These are phyloP conservation scores for Gaeumannomyces tritici DNA, from an alignment of 2,329 filamentous ascomycete genomes.

Conservation along the genomic window DNA sequence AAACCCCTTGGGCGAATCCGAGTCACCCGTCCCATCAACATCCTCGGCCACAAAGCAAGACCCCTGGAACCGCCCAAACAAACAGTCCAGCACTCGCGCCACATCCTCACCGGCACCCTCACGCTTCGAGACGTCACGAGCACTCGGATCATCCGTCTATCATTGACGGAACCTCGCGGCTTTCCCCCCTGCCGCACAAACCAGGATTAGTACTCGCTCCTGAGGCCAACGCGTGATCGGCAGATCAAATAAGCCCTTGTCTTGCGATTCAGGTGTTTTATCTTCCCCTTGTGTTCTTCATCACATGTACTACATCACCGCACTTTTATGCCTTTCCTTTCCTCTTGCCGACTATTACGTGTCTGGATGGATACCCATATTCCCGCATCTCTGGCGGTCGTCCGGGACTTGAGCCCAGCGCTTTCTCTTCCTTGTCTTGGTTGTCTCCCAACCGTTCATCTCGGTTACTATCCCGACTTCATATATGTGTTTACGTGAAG, in stretches of 20 bases:
- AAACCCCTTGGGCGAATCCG: conserved; percentile 88
- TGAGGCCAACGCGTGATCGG: not conserved
- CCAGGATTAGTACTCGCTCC: not conserved
- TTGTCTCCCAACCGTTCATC: no score
- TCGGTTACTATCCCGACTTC: no score
- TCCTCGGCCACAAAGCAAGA: conserved; percentile 19
- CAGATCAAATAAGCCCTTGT: not conserved
- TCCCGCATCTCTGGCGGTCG: not conserved
- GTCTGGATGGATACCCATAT: not conserved
- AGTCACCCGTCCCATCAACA: conserved; percentile 62
- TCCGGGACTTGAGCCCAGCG: no score
- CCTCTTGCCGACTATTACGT: not conserved
- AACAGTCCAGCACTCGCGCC: conserved; percentile 26
- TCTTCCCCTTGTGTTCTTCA: not conserved
- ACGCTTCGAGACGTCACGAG: not conserved
- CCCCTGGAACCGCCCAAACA: conserved; percentile 18
- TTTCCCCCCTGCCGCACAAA: not conserved
- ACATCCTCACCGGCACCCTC: not conserved
- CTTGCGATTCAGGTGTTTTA: not conserved
- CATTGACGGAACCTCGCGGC: not conserved
- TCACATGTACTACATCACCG: not conserved
- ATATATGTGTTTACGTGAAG: no score
- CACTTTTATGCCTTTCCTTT: not conserved
- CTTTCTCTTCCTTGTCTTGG: no score
- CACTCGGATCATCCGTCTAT: not conserved